Base-by-base conservation (phyloP, 495 filamentous ascomycete species). In the Niebla homalea region DNA sequence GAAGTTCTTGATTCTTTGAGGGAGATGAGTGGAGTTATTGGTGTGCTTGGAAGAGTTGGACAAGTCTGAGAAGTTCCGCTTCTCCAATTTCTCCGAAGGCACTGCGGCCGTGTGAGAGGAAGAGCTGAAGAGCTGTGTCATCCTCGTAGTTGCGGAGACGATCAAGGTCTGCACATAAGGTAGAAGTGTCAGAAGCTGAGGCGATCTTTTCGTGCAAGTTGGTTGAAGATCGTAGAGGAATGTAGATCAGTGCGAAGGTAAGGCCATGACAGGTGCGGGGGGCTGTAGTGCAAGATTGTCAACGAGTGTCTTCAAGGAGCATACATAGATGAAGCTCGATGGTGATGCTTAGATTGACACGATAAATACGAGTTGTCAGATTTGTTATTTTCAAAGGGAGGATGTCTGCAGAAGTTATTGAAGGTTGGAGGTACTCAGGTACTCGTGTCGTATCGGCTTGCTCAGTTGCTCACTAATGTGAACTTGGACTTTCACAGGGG, bases 1-100 rank as follows among this genome's bases (percentile, higher is more conserved):
- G 73, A 97, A 97, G 64, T 90, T 94, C 77, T 84, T 93, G 65
- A 98, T 78, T 65, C 83, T 89, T 62, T 89, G 84, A 32, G 83
- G 87, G 58, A 94, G 79, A 59, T 92, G 85, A 65, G 65, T 65
- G 2, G 69, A 68, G 19, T 70, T 64, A 54, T 66, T 69, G 36
- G 72, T 38, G 26, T 60, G 54, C 38, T 51, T 54, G 20, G 45
- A 64, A 49, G 60, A 62, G 26, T 49, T 56, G 42, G 48, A 49
- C 38, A 49, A 40, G 36, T 51, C 58, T 32, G 61, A 57, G 53
- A 55, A 56, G 36, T 48, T 57, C 21, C 74, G 72, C 59, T 75
- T 75, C 57, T 73, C 73, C 18, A 46, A 46, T 16, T 55, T 45
- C n/a, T n/a, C 26, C 3, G 15, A 12, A 16, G 42, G 53, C 18